phyloP scores from a whole-genome alignment of 2,329 filamentous ascomycete species.

The Fusarium avenaceum region DNA sequence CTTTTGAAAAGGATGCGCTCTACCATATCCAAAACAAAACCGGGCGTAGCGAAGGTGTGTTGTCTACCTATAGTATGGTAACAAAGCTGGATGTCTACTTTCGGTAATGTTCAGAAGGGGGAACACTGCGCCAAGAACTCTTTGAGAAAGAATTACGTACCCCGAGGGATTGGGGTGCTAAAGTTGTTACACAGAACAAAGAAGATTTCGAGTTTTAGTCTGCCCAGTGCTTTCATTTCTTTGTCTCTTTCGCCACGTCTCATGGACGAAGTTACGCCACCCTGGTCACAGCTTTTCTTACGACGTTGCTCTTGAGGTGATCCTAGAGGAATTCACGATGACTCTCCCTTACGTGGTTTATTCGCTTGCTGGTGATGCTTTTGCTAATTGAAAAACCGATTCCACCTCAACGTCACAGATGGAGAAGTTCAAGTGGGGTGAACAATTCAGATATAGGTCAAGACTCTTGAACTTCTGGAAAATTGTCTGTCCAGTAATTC shows the following conservation, averaged over 20 bases:
- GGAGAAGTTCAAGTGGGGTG: too few species aligned
- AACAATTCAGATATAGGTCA: too few species aligned
- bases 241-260: slow-evolving; percentile 4
- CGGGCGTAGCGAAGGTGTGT: too few species aligned
- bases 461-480: too few species aligned
- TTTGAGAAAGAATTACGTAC: not conserved
- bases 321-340: not conserved
- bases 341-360: not conserved
- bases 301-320: not conserved
- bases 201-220: not conserved
- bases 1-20: too few species aligned
- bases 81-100: too few species aligned
- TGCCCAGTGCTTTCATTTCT: not conserved
- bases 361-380: not conserved
- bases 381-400: not conserved
- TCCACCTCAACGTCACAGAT: not conserved
- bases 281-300: not conserved
- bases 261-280: not conserved
- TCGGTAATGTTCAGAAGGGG: not conserved
- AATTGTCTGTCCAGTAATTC: too few species aligned
- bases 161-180: too few species aligned
- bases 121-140: not conserved
- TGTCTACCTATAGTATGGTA: too few species aligned
- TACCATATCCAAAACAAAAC: too few species aligned
- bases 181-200: slow-evolving; percentile 1